phyloP scores from a whole-genome alignment of 2,329 filamentous ascomycete genomes.

The Chaetomiaceae sp. region DNA sequence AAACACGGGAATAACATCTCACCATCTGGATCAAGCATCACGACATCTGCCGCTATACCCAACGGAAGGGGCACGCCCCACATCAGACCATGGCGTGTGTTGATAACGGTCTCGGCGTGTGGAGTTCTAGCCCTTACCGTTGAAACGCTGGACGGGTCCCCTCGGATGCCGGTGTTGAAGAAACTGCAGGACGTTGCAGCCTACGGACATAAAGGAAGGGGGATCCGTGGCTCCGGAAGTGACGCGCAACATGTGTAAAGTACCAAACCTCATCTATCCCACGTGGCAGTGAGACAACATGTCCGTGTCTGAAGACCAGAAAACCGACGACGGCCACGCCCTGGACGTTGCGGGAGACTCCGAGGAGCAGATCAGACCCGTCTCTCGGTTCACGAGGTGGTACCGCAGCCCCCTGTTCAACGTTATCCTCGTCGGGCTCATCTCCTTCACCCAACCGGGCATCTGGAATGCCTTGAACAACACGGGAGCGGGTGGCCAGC shows the following conservation, averaged over 20 bases:
- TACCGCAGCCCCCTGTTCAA: constrained; percentile 45
- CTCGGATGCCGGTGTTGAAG: neutral
- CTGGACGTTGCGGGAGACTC: constrained; percentile 1
- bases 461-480: constrained; percentile 46
- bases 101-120: neutral
- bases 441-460: constrained; percentile 43
- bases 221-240: too few relatives aligned
- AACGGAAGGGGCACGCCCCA: neutral
- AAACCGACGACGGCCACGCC: constrained; percentile 6
- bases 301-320: constrained; percentile 15
- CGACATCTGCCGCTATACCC: constrained; percentile 14
- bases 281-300: constrained; percentile 11
- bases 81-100: neutral
- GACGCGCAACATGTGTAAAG: too few relatives aligned
- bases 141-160: neutral
- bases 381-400: constrained; percentile 32
- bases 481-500: constrained; percentile 35
- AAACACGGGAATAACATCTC: constrained; percentile 9
- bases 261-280: neutral
- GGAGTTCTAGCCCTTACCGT: neutral
- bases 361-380: constrained; percentile 20
- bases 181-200: neutral
- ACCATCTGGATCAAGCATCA: constrained; percentile 12
- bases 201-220: neutral
- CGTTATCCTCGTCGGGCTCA: constrained; percentile 41